Base-by-base conservation (phyloP, 306 rosid genomes). In the Sicyos baderoa region DNA sequence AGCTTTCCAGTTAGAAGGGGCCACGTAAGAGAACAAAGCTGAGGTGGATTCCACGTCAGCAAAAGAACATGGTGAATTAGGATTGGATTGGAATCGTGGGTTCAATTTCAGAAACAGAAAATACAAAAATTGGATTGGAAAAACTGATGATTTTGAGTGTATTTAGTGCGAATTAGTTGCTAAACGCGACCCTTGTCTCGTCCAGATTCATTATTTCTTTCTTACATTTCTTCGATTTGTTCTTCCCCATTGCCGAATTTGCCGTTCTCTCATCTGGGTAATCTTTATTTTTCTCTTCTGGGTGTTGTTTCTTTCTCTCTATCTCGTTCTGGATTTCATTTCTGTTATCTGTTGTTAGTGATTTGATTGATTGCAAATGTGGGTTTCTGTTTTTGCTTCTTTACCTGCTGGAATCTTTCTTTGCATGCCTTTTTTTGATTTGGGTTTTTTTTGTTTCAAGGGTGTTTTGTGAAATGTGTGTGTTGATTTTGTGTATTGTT, bases 131-230 rank as follows among this genome's bases (percentile, higher is more conserved):
- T 35, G 67, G 67, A 40, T 40, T 60, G 67, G 67, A 60, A 60
- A 60, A 60, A 60, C 67, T 16, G 48, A 17, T 47, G 67, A 60
- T 16, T 60, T 47, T 35, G 49, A 60, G 67, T 16, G 48, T 32
- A 60, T 60, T 60, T 60, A 35, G 68, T 61, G 68, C 68, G 68
- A 49, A 61, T 35, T 21, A 61, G 49, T 10, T 50, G 68, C 68
- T 37, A n/a, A 37, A 37, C 68, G 68, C 68, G 9, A 40, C 70
- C 70, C 2, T 40, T 40, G 45, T 40, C 53, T 3, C 44, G 19
- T 64, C 35, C 37, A 44, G 70, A 64, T 64, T 64, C 69, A 40
- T 63, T 40, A 52, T 0, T 63, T 61, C 7, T 42, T 61, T 25
- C 7, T 19, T 40, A 9, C 45, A 40, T 63, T 40, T 18, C 61